These are phyloP conservation scores for Colletotrichum sp. DNA, from an alignment of 2,329 filamentous ascomycete genomes.

Conservation along the genomic window DNA sequence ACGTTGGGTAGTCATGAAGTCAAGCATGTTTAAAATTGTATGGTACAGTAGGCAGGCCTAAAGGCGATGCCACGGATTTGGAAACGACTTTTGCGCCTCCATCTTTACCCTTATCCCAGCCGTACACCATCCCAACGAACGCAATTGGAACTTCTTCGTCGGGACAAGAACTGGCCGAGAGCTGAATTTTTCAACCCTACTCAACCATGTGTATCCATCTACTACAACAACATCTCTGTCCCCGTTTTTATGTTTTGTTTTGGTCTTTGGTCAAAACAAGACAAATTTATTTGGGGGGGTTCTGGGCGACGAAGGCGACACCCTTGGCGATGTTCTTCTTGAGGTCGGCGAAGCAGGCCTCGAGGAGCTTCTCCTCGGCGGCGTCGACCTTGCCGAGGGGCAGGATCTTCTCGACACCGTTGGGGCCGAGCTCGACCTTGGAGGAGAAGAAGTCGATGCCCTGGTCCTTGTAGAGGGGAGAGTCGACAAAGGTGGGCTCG, in stretches of 20 bases:
- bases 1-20: neutral
- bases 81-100: slow-evolving; percentile 17
- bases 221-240: neutral
- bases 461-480: slow-evolving; percentile 97
- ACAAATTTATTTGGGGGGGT: slow-evolving; percentile 62
- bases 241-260: neutral
- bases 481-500: slow-evolving; percentile 97
- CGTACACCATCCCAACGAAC: neutral
- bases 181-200: slow-evolving; percentile 11
- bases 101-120: slow-evolving; percentile 10
- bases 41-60: slow-evolving; percentile 22
- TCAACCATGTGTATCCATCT: slow-evolving; percentile 19
- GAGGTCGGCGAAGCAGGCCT: slow-evolving; percentile 82
- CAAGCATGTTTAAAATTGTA: slow-evolving; percentile 19
- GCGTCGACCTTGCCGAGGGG: slow-evolving; percentile 84
- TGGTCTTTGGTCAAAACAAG: neutral
- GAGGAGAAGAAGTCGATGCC: slow-evolving; percentile 97
- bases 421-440: slow-evolving; percentile 93
- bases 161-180: neutral
- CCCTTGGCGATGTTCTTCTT: slow-evolving; percentile 98
- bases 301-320: slow-evolving; percentile 62
- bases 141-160: neutral
- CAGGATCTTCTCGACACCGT: slow-evolving; percentile 93
- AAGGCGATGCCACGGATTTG: slow-evolving; percentile 14
- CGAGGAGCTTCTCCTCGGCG: slow-evolving; percentile 87